Evolutionary conservation across 495 filamentous ascomycete genomes (phyloP).

Genomic region (Podospora pseudoanserina): DNA sequence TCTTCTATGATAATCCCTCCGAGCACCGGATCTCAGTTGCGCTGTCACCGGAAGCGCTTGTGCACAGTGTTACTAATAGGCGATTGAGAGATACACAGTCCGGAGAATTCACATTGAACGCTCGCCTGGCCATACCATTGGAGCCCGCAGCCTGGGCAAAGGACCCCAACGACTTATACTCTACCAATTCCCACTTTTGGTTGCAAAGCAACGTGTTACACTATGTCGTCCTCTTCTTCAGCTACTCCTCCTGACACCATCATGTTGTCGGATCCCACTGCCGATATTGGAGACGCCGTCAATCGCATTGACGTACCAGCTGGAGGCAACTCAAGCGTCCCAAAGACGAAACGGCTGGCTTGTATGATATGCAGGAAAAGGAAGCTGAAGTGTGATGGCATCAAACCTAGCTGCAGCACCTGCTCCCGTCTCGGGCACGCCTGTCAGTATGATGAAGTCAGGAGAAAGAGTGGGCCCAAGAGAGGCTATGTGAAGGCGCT

Average conservation of each 20-base stretch:
- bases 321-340: slow-evolving; percentile 59
- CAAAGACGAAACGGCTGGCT: slow-evolving; percentile 90
- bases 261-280: slow-evolving; percentile 38
- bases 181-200: not conserved
- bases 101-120: not conserved
- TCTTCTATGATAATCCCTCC: not conserved
- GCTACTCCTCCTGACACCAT: slow-evolving; percentile 36
- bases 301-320: slow-evolving; percentile 30
- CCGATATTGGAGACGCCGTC: slow-evolving; percentile 23
- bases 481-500: slow-evolving; percentile 96
- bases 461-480: slow-evolving; percentile 97
- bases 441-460: slow-evolving; percentile 92
- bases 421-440: slow-evolving; percentile 84
- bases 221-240: slow-evolving; percentile 43
- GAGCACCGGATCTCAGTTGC: not conserved
- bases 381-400: slow-evolving; percentile 79
- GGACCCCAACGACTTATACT: not conserved
- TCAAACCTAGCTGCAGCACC: slow-evolving; percentile 84
- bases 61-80: not conserved
- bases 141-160: not conserved
- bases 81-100: not conserved
- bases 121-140: no score
- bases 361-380: slow-evolving; percentile 93
- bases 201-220: slow-evolving; percentile 1
- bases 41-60: not conserved